Evolutionary conservation across 257 asterid genomes (phyloP).

Genomic region (Capsicum baccatum): DNA sequence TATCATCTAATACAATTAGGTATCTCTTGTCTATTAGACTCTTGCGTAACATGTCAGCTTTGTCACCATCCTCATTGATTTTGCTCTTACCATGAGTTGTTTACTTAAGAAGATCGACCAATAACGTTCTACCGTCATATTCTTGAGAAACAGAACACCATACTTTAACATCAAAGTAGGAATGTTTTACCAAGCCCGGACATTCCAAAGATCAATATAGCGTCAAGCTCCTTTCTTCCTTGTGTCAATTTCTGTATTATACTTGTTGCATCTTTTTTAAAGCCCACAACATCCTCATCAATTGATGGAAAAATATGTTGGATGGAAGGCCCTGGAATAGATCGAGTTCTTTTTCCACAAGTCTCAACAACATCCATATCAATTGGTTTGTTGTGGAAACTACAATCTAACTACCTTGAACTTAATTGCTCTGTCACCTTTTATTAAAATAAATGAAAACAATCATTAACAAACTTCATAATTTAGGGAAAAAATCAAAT

Average conservation of each 20-base stretch:
- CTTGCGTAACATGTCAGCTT: not conserved
- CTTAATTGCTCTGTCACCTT: not conserved
- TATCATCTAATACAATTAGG: conserved; percentile 29
- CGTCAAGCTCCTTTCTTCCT: not conserved
- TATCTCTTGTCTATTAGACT: not conserved
- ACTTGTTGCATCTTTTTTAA: not conserved
- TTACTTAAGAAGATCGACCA: not conserved
- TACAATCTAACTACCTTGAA: not conserved
- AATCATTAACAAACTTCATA: not conserved
- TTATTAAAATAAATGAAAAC: not conserved
- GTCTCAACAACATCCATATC: not conserved
- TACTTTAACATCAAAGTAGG: not conserved
- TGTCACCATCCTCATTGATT: no score
- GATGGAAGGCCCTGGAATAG: not conserved
- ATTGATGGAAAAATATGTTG: not conserved
- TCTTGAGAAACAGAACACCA: conserved; percentile 14
- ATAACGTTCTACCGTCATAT: not conserved
- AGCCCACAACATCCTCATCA: conserved; percentile 8
- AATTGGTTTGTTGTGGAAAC: not conserved
- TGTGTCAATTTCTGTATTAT: not conserved
- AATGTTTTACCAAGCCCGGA: not conserved
- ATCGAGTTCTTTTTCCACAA: not conserved
- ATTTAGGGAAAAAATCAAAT: not conserved
- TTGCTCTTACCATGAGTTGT: not conserved
- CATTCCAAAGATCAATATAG: not conserved